Evolutionary conservation across 2,329 filamentous ascomycete genomes (phyloP).

Genomic region (Fusarium chuoi): DNA sequence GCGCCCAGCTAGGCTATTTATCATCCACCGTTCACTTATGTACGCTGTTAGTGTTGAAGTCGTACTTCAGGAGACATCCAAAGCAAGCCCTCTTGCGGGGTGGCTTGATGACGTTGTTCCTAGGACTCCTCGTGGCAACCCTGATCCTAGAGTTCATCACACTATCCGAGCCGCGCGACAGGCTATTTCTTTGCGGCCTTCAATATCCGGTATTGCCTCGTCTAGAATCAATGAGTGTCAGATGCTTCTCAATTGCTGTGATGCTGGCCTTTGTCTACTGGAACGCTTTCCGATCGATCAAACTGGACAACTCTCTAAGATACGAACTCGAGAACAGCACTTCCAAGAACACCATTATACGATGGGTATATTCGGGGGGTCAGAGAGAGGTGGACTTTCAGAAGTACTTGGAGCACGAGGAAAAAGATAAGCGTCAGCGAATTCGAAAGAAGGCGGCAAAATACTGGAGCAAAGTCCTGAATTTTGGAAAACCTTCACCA

Average conservation of each 20-base stretch:
- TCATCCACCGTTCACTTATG: constrained; percentile 11
- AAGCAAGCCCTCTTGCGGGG: constrained; percentile 10
- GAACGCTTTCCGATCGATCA: constrained; percentile 22
- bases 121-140: constrained; percentile 6
- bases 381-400: neutral
- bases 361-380: neutral
- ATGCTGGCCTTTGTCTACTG: constrained; percentile 17
- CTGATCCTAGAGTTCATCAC: constrained; percentile 10
- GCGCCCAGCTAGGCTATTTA: constrained; percentile 1
- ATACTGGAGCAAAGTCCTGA: neutral
- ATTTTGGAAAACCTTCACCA: constrained; percentile 1
- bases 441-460: neutral
- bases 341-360: neutral
- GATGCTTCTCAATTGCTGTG: constrained; percentile 4
- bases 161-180: constrained; percentile 1
- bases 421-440: neutral
- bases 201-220: neutral
- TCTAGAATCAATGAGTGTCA: neutral
- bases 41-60: constrained; percentile 22
- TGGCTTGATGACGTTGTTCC: constrained; percentile 21
- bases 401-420: neutral
- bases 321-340: neutral
- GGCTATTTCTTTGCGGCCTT: constrained; percentile 16
- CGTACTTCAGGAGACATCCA: constrained; percentile 19
- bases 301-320: neutral